Evolutionary conservation across 495 filamentous ascomycete species (phyloP).

Genomic region (Hypoxylon subgilvum): DNA sequence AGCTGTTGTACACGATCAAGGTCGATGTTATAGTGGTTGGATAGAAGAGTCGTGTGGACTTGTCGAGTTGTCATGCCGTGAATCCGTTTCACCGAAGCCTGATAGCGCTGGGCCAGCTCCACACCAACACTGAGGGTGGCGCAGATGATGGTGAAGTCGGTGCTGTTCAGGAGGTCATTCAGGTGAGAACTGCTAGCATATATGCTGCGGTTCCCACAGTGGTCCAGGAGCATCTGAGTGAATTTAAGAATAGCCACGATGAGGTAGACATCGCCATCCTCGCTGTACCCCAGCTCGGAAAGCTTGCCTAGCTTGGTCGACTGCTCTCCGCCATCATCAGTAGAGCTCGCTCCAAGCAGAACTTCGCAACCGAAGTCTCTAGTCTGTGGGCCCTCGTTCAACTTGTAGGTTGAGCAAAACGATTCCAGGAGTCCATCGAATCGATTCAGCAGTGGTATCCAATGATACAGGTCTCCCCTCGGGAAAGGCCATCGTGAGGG

Average conservation of each 20-base stretch:
- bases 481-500: constrained; percentile 92
- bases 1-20: constrained; percentile 85
- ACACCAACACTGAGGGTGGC: constrained; percentile 76
- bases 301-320: constrained; percentile 56
- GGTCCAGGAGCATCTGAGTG: constrained; percentile 83
- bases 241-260: constrained; percentile 81
- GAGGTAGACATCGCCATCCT: constrained; percentile 79
- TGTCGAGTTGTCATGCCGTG: constrained; percentile 58
- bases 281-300: constrained; percentile 63
- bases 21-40: constrained; percentile 92
- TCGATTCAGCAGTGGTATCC: constrained; percentile 92
- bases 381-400: constrained; percentile 80
- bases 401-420: constrained; percentile 79
- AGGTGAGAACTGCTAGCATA: constrained; percentile 90
- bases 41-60: constrained; percentile 73
- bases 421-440: constrained; percentile 88
- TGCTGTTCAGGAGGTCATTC: constrained; percentile 85
- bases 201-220: constrained; percentile 95
- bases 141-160: constrained; percentile 75
- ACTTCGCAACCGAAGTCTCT: constrained; percentile 71
- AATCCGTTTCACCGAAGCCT: constrained; percentile 79
- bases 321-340: constrained; percentile 47
- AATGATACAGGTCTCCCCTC: constrained; percentile 97
- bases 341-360: constrained; percentile 56
- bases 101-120: constrained; percentile 88